Evolutionary conservation across 2,329 filamentous ascomycete genomes (phyloP).

Genomic region (Alternaria alternata): DNA sequence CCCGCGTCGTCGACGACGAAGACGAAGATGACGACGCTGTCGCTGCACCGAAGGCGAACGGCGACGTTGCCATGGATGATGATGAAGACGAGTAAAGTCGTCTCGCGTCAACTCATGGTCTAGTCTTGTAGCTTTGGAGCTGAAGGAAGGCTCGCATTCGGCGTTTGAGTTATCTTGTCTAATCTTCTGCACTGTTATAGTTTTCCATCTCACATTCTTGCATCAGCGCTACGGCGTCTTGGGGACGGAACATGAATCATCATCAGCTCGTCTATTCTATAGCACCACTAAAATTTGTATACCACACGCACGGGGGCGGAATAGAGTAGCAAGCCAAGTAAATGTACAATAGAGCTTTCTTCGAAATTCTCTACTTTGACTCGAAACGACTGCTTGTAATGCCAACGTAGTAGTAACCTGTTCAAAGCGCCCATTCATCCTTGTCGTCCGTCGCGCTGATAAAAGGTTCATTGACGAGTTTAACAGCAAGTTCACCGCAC

Average conservation of each 20-base stretch:
- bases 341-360: neutral
- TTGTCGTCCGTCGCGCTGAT: slow-evolving; percentile 75
- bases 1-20: slow-evolving; percentile 45
- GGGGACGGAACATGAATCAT: neutral
- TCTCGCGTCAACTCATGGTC: neutral
- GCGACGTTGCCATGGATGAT: slow-evolving; percentile 38
- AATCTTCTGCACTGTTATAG: slow-evolving; percentile 1
- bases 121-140: neutral
- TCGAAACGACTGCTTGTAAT: neutral
- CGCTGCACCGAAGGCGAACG: slow-evolving; percentile 31
- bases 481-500: slow-evolving; percentile 94
- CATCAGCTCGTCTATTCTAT: neutral
- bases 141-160: neutral
- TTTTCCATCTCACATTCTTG: slow-evolving; percentile 18
- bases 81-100: slow-evolving; percentile 40
- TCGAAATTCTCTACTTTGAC: neutral
- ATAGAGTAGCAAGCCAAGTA: neutral
- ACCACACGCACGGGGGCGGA: neutral
- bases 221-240: slow-evolving; percentile 35
- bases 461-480: slow-evolving; percentile 92
- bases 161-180: neutral
- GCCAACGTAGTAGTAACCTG: neutral
- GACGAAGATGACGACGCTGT: slow-evolving; percentile 41
- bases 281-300: slow-evolving; percentile 8
- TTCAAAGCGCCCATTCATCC: slow-evolving; percentile 77